Evolutionary conservation across 192 early-diverging fungal species (phyloP), one percentile per base, ranked within the genome.

Genomic region (Spizellomyces sp.): DNA sequence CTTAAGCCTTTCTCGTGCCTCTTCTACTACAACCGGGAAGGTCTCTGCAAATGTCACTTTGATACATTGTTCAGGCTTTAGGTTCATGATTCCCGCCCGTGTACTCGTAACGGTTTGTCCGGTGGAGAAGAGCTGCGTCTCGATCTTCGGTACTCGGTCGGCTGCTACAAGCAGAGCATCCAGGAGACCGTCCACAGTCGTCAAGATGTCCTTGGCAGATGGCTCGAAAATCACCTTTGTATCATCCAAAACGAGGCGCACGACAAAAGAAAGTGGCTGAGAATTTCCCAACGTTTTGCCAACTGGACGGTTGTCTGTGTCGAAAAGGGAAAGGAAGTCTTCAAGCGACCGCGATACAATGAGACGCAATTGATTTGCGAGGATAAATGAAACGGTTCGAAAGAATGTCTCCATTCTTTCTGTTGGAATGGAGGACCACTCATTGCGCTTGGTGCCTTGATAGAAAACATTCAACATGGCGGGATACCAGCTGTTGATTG

Each of bases 401-500:
- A 88, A 88, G 45, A 88, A 86, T 0, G 64, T 48, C 64, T 87
- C 84, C n/a, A 87, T 75, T 47, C 72, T 73, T 9, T 88, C 86
- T 21, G 75, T 69, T 9, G 77, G 73, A 44, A 88, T 83, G 5
- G 82, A 69, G 7, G 81, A 76, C 83, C 85, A 88, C 60, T 82
- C 82, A 64, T 85, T 82, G 10, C 77, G 78, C 50, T 88, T 86
- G 62, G 77, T 81, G 22, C 82, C 82, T 76, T 86, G 83, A 69
- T 87, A 88, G 62, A 88, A 88, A 5, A 87, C 73, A 50, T 84
- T 87, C n/a, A 88, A 64, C 64, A 88, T 80, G 0, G 81, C 76
- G 2, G 84, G 87, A 60, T 88, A 88, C 85, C 85, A 88, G 42
- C 86, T 87, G 43, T 15, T 5, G 54, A 17, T 17, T 64, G 0